These are phyloP conservation scores for Camellia japonica DNA, from an alignment of 148 eudicot species.

Conservation along the genomic window DNA sequence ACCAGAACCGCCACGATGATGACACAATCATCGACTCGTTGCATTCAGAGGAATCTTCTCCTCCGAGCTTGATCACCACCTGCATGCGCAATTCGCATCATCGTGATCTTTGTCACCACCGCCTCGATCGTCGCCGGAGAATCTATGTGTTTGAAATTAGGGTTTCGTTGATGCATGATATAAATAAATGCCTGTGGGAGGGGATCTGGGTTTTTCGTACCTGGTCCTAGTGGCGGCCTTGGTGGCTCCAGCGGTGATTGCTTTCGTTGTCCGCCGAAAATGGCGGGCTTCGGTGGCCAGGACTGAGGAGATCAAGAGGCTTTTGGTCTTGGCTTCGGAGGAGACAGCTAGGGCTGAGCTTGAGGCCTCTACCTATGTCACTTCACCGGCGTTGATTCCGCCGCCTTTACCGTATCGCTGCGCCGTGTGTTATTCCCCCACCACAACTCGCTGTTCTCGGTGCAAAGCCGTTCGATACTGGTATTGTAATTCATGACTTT, in stretches of 20 bases:
- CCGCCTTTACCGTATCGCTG: constrained; percentile 42
- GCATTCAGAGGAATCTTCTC: neutral
- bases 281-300: constrained; percentile 58
- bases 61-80: neutral
- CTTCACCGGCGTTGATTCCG: constrained; percentile 1
- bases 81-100: constrained; percentile 22
- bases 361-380: constrained; percentile 31
- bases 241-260: constrained; percentile 29
- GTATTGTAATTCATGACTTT: constrained; percentile 32
- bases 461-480: constrained; percentile 81
- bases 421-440: constrained; percentile 55
- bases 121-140: neutral
- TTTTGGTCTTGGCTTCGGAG: constrained; percentile 57
- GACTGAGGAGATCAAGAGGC: constrained; percentile 65
- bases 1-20: neutral
- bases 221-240: constrained; percentile 30
- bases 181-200: constrained; percentile 57
- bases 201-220: constrained; percentile 68
- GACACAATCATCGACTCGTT: neutral
- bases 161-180: constrained; percentile 34
- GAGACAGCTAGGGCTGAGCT: constrained; percentile 69
- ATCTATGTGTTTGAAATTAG: constrained; percentile 23
- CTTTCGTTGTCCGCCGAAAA: constrained; percentile 54
- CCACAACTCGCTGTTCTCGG: constrained; percentile 56
- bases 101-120: neutral